These are phyloP conservation scores for Plasmodium vivax DNA, from an alignment of 169 alveolate species.

Conservation along the genomic window DNA sequence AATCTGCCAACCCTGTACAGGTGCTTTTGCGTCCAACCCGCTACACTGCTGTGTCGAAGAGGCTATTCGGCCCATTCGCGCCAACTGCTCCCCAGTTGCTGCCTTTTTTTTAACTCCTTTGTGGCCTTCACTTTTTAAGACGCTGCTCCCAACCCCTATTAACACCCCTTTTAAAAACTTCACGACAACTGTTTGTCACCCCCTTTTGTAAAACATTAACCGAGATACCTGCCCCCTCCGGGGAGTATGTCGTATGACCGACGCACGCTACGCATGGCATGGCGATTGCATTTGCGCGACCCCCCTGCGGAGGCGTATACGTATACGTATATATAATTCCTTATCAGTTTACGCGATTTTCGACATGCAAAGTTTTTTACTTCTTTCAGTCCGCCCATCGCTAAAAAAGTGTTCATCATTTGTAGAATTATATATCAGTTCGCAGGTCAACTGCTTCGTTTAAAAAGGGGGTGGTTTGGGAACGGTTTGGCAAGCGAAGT, in stretches of 20 bases:
- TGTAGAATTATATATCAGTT: constrained; percentile 41
- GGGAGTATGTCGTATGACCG: not conserved
- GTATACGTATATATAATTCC: constrained; percentile 23
- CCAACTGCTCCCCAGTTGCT: not conserved
- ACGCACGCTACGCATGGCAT: not conserved
- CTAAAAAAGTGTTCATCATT: constrained; percentile 69
- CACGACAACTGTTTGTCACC: not conserved
- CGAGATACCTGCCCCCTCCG: not conserved
- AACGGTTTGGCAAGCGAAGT: not conserved
- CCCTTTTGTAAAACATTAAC: not conserved
- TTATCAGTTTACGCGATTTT: constrained; percentile 76
- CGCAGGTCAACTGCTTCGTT: constrained; percentile 1
- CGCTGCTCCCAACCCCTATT: not conserved
- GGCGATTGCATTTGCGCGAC: not conserved
- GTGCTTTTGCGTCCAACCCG: not conserved
- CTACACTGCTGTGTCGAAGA: not conserved
- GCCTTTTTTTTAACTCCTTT: not conserved
- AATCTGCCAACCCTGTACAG: not conserved
- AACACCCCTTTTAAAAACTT: not conserved
- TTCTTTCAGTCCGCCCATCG: constrained; percentile 77
- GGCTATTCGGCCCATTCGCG: not conserved
- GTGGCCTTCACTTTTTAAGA: not conserved
- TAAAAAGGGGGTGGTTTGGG: constrained; percentile 1
- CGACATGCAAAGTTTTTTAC: constrained; percentile 57
- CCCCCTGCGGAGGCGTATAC: not conserved